Evolutionary conservation across 169 alveolate species (phyloP), one percentile per base, ranked within the genome.

Genomic region (Eimeria acervulina): DNA sequence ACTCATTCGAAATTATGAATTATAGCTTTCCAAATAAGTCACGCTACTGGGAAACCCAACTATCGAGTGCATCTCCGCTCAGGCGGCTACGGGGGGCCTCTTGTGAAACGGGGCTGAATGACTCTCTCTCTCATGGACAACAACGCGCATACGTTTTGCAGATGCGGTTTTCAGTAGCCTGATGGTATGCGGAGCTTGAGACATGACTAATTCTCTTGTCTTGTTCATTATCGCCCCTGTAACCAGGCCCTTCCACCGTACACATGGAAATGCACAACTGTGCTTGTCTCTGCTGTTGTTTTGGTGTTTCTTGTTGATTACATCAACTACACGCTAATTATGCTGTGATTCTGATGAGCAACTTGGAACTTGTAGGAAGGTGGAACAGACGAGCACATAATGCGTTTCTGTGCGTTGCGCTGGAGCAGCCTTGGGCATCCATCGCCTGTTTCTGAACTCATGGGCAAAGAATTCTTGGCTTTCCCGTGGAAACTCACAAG

Each of bases 31-130:
- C 31, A 19, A 33, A 2, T 36, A 72, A 5, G 15, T 36, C 51
- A n/a, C 19, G n/a, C 36, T 19, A 3, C 47, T 70, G 81, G 31
- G 47, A 17, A 17, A 36, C 81, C 31, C 51, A 36, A 36, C 3
- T 36, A 17, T 36, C 51, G 83, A 72, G 28, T 26, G 88, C 66
- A 78, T 78, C 28, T 44, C 1, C 33, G 42, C 80, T 40, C 90
- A 81, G 5, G 31, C 47, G 72, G 90, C 72, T 28, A 31, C 70
- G 5, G 33, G 90, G 42, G 90, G 90, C 72, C 90, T 51, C 61
- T 42, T 12, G 38, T 31, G 90, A 21, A 44, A 26, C 70, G 90
- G 90, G 90, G 90, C 90, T 81, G 90, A n/a, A 26, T n/a, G 17
- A 38, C 44, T 68, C 31, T 23, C 31, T 68, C 44, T 68, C 44